These are phyloP conservation scores for Paraphaeosphaeria sporulosa DNA, from an alignment of 2,329 filamentous ascomycete genomes.

Conservation along the genomic window DNA sequence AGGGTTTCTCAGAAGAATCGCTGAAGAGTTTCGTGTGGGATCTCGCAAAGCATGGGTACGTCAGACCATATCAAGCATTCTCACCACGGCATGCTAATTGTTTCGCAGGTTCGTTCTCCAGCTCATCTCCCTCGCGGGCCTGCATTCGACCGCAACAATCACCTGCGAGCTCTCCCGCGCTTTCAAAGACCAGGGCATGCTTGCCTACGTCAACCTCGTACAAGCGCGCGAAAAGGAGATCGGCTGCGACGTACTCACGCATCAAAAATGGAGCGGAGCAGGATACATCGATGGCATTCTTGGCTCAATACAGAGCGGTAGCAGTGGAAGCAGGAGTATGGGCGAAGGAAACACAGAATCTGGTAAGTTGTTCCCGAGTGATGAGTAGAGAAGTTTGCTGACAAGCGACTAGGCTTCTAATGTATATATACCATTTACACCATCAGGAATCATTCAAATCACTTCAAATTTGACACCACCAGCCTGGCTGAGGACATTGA, in stretches of 20 bases:
- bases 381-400: background rate
- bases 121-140: slow-evolving; percentile 68
- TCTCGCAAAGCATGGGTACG: slow-evolving; percentile 81
- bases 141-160: slow-evolving; percentile 70
- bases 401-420: slow-evolving; percentile 1
- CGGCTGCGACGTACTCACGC: slow-evolving; percentile 89
- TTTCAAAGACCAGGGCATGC: slow-evolving; percentile 93
- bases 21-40: slow-evolving; percentile 97
- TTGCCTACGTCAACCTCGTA: slow-evolving; percentile 94
- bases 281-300: slow-evolving; percentile 87
- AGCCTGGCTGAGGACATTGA: no score
- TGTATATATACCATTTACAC: background rate
- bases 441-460: background rate
- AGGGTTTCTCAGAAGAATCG: slow-evolving; percentile 84
- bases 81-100: slow-evolving; percentile 21
- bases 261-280: slow-evolving; percentile 86
- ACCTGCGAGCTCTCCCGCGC: slow-evolving; percentile 77
- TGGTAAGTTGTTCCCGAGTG: slow-evolving; percentile 32
- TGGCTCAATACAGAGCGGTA: slow-evolving; percentile 89
- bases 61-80: slow-evolving; percentile 51
- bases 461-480: background rate
- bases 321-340: slow-evolving; percentile 90
- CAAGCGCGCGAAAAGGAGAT: slow-evolving; percentile 90
- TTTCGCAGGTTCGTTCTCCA: slow-evolving; percentile 65
- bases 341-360: slow-evolving; percentile 90